Evolutionary conservation across 345 rosid genomes (phyloP), one percentile per base, ranked within the genome.

Genomic region (Turritis glabra): DNA sequence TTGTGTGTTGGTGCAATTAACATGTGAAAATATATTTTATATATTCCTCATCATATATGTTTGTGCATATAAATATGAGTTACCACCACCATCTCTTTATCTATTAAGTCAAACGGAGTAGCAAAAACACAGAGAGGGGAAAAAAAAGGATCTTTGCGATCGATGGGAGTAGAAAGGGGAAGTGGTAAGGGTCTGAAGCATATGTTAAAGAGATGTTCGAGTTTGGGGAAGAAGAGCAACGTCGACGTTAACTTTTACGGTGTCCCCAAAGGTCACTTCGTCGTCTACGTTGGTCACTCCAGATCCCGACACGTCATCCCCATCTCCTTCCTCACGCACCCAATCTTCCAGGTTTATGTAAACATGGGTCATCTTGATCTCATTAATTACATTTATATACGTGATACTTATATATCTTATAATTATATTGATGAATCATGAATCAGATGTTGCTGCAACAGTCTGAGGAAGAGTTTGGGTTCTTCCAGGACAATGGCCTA

Each of bases 241-340:
- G 79, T 48, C 64, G 75, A 67, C 50, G 69, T 61, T 22, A 77
- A 70, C 25, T 89, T 85, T 0, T 62, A 73, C 58, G 96, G 89
- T 44, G 97, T 94, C 23, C 98, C 97, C 0, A 91, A 79, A 81
- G 97, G 98, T 0, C 98, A 94, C 78, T 91, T 90, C 59, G 91
- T 82, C 18, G 96, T 94, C 7, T 94, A 94, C 25, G 96, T 94
- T 25, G 97, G 97, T 32, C 87, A 83, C 65, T 80, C 85, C 46
- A 82, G 97, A 71, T 85, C 85, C 23, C 87, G 97, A 63, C 81
- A 88, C 81, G 79, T 90, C 33, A 80, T 90, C 40, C 97, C 97
- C 0, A 85, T 94, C 64, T 84, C 98, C 23, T 87, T 85, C 81
- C 72, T 90, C 69, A 72, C 66, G 21, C 93, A 84, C 58, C 97